A percentile compares a stretch with the other conserved stretches of the same genome.
phyloP scores from a whole-genome alignment of 2,329 filamentous ascomycete genomes.

The Aspergillus quadrilineatus region DNA sequence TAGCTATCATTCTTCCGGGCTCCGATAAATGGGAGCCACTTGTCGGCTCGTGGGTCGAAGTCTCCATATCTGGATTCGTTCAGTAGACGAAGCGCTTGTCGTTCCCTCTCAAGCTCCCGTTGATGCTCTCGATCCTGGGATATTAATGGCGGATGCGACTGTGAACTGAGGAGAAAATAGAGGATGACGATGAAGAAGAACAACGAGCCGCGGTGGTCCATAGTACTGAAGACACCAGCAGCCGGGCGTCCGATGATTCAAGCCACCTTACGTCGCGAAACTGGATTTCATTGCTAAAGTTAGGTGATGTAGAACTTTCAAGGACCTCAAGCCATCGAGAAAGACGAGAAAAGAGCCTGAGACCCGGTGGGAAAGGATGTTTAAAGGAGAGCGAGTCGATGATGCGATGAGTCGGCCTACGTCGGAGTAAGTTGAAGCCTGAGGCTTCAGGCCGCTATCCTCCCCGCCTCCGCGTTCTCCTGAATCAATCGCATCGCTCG shows the following conservation, averaged over 20 bases:
- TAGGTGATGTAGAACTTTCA: not conserved
- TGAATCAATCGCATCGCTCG: not conserved
- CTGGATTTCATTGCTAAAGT: conserved; percentile 28
- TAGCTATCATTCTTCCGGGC: conserved; percentile 72
- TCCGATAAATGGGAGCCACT: conserved; percentile 71
- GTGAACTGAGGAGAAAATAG: conserved; percentile 54
- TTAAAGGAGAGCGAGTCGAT: conserved; percentile 21
- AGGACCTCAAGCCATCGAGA: not conserved
- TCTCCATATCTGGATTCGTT: conserved; percentile 54
- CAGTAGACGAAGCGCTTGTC: conserved; percentile 50
- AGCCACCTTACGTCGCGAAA: conserved; percentile 16
- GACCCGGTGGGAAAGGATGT: not conserved
- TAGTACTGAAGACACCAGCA: conserved; percentile 29
- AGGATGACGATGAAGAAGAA: conserved; percentile 53
- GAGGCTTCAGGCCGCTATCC: conserved; percentile 15
- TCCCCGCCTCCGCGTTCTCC: conserved; percentile 1
- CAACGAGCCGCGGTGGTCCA: conserved; percentile 50
- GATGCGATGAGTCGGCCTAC: conserved; percentile 23
- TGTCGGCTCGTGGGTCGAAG: conserved; percentile 46
- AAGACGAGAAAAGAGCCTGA: not conserved
- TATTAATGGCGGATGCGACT: conserved; percentile 42
- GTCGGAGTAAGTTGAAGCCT: conserved; percentile 19
- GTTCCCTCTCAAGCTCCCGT: conserved; percentile 52
- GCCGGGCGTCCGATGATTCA: conserved; percentile 19
- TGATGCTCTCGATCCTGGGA: conserved; percentile 47